phyloP scores from a whole-genome alignment of 345 rosid species.

The Conringia planisiliqua region DNA sequence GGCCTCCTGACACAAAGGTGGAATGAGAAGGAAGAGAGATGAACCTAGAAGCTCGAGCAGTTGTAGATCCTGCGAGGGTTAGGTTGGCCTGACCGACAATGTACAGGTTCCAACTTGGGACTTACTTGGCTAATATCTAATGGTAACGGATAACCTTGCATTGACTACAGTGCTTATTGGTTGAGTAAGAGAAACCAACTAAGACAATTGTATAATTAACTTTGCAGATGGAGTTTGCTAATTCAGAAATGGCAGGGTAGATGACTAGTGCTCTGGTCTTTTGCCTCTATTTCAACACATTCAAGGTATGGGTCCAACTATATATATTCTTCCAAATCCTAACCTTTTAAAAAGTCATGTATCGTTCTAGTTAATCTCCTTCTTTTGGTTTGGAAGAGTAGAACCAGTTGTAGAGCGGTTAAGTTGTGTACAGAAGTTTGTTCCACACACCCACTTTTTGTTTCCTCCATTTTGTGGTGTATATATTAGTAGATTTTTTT shows the following conservation, averaged over 20 bases:
- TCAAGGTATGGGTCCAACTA: conserved; percentile 17
- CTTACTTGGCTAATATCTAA: not conserved
- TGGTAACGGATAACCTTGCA: not conserved
- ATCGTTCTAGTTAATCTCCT: not conserved
- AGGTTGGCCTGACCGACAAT: conserved; percentile 55
- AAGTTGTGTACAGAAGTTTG: not conserved
- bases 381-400: conserved; percentile 9
- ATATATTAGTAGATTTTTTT: not conserved
- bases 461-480: not conserved
- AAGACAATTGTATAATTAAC: not conserved
- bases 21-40: conserved; percentile 43
- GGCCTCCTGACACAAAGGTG: conserved; percentile 44
- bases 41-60: conserved; percentile 39
- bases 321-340: conserved; percentile 7
- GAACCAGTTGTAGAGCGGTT: conserved; percentile 12
- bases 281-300: conserved; percentile 4
- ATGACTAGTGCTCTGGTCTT: conserved; percentile 5
- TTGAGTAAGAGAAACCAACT: not conserved
- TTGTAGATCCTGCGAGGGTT: conserved; percentile 43
- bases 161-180: not conserved
- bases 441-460: conserved; percentile 6
- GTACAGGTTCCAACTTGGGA: conserved; percentile 61
- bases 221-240: conserved; percentile 21
- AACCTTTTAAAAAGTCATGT: not conserved
- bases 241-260: not conserved